phyloP scores from a whole-genome alignment of 257 asterid species.

The Solanum corneliomulleri region DNA sequence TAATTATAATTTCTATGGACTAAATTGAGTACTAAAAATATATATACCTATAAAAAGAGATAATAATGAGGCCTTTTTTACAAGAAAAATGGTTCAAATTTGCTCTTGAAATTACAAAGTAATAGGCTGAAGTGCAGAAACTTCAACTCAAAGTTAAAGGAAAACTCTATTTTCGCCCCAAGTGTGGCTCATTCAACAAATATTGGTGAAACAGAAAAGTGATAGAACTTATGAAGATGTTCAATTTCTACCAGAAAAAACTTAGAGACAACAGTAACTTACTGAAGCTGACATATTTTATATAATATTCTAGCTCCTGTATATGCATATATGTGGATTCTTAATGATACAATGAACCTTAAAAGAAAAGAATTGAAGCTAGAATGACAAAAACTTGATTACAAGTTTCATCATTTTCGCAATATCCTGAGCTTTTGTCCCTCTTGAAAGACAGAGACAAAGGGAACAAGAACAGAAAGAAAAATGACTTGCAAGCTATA shows the following conservation, averaged over 20 bases:
- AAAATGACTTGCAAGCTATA: neutral
- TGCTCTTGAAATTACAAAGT: neutral
- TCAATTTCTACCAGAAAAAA: neutral
- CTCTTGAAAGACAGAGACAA: neutral
- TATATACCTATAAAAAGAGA: neutral
- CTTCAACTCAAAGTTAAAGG: neutral
- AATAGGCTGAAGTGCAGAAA: neutral
- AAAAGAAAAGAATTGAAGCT: neutral
- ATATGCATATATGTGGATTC: neutral
- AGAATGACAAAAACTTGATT: conserved; percentile 1
- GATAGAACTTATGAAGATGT: neutral
- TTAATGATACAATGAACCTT: neutral
- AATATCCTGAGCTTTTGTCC: neutral
- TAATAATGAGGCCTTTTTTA: neutral
- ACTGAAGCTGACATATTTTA: neutral
- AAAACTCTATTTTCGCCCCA: neutral
- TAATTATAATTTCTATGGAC: neutral
- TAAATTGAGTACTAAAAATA: neutral
- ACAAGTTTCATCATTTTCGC: neutral
- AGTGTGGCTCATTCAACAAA: too few species aligned
- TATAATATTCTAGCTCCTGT: neutral
- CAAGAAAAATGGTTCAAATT: neutral
- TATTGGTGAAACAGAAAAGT: neutral
- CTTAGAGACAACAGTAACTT: neutral
- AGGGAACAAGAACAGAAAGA: neutral